Base-by-base conservation (phyloP, 257 asterid genomes). In the Linaria vulgaris region DNA sequence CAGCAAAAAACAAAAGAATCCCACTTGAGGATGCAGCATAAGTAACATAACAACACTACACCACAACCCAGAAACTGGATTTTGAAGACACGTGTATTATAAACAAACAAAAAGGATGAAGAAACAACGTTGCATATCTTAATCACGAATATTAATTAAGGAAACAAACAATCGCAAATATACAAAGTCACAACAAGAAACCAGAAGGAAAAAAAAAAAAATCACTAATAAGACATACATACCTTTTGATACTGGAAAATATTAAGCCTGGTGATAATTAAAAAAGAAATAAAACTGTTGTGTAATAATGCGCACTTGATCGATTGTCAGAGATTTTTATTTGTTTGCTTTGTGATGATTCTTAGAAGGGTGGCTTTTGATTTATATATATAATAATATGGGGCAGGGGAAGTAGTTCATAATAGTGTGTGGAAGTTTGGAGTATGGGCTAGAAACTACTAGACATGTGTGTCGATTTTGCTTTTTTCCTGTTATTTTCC, bases 391-490 rank as follows among this genome's bases (percentile, higher is more conserved):
- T 8, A 25, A 0, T 49, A 38, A 34, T 12, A 20, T n/a, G 17
- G 47, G 11, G 0, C 15, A 16, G 19, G n/a, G 61, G 19, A 24
- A 19, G 54, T 20, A 61, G 73, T 9, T 0, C 13, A 43, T 17
- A 10, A 76, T 66, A 0, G 31, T 3, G 25, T 69, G 76, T 49
- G 68, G 82, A 77, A 69, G 27, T 56, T 15, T 17, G 22, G 25
- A n/a, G 82, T 12, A 9, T 8, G 52, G 22, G 12, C 78, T 51
- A 61, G 82, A 77, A 77, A 44, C 72, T 73, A 62, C 82, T 69
- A 57, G 74, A 76, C 21, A 27, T 49, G 41, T 17, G 34, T 39
- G 11, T 19, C 39, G 0, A 0, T 30, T 53, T 30, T 15, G 0
- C 3, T 38, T 7, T 39, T 41, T 9, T 15, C n/a, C 1, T 60